Conservation (phyloP, 164 flowering plant species). For the Akebia trifoliata region DNA sequence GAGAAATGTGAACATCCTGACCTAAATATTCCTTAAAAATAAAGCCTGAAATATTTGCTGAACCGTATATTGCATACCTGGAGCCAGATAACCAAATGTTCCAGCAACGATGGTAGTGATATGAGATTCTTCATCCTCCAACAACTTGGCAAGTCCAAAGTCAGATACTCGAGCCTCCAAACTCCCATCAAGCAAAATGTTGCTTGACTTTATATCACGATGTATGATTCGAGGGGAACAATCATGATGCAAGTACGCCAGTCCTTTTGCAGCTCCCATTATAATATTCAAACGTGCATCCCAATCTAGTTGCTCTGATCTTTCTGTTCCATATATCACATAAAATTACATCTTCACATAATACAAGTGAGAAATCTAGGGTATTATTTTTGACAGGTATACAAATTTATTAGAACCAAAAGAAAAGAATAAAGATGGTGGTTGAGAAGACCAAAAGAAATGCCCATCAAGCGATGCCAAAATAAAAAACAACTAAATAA, state of each 20-base stretch:
- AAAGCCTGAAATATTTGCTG: too few species aligned
- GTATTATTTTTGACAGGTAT: too few species aligned
- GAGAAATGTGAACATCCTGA: conserved; percentile 1
- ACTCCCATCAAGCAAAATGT: conserved; percentile 92
- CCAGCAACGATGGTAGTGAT: conserved; percentile 98
- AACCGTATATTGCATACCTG: conserved; percentile 79
- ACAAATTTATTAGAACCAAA: too few species aligned
- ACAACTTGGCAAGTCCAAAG: conserved; percentile 92
- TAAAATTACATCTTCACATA: conserved; percentile 2
- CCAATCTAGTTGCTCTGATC: conserved; percentile 90
- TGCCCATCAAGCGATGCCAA: too few species aligned
- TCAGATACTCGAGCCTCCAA: conserved; percentile 96
- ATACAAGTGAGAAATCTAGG: too few species aligned
- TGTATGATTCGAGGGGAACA: conserved; percentile 97
- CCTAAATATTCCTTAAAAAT: neutral
- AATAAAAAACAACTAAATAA: too few species aligned
- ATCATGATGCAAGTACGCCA: conserved; percentile 92
- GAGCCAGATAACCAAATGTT: conserved; percentile 97
- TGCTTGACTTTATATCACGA: conserved; percentile 96
- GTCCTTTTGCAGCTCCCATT: conserved; percentile 96
- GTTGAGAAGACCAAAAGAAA: too few species aligned
- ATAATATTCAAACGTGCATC: conserved; percentile 84
- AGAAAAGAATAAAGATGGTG: too few species aligned
- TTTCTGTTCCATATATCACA: conserved; percentile 41
- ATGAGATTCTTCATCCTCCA: conserved; percentile 96